Base-by-base conservation (phyloP, 192 early-diverging fungal species). In the Coemansia sp. region DNA sequence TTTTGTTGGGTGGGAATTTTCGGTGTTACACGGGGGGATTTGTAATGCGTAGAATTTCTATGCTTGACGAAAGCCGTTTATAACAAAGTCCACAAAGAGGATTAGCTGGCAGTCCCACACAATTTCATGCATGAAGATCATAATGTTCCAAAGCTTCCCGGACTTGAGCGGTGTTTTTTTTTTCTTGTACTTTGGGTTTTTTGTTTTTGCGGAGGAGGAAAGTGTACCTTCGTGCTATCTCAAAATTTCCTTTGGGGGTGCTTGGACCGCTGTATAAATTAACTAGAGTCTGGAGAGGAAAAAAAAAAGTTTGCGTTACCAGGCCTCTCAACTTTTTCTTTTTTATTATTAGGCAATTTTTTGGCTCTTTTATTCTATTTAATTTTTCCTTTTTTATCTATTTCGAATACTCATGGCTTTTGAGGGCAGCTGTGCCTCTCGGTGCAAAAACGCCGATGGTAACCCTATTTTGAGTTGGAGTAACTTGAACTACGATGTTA, bases 401-500 rank as follows among this genome's bases (percentile, higher is more conserved):
- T 47, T 49, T 64, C 8, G 49, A 30, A 37, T 30, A 28, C 47
- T 11, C 52, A 53, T 53, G 52, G 52, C 26, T 28, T 30, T 57
- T 30, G 55, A 57, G 26, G 55, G 16, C 30, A 57, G 55, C 50
- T 14, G 50, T 32, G 11, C 55, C 14, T 33, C 55, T 14, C 55
- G 55, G 55, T 32, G 16, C 55, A 57, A 57, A 32, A 57, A 14
- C 13, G 55, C 55, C 28, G 55, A 57, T 8, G 28, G 63, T 46
- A 66, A 38, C 23, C 78, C 73, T 6, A 66, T 82, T 49, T 57
- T 82, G n/a, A 74, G 62, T 35, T 82, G 79, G 79, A 68, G 32
- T 40, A 69, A 75, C 28, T 64, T 81, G 16, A 76, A 69, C 68
- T 81, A 81, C 64, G 71, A 76, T 28, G 74, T 81, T 58, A 76